These are phyloP conservation scores for Blastocladiella emersonii DNA, from an alignment of 371 early-diverging fungal species.

Conservation along the genomic window DNA sequence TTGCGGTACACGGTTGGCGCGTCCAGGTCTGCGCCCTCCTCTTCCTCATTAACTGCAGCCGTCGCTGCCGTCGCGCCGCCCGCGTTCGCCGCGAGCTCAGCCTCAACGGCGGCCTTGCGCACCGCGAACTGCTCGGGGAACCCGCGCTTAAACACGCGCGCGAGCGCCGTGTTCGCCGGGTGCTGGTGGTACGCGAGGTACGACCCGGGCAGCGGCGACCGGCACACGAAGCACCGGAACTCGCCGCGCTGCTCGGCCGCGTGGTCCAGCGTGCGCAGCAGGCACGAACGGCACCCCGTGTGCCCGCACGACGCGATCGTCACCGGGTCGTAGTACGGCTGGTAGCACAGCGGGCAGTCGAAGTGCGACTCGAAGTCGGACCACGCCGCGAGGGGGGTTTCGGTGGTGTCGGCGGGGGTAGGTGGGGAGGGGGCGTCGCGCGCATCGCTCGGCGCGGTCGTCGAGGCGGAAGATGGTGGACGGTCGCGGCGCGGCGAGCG, in stretches of 20 bases:
- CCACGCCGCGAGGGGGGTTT: no score
- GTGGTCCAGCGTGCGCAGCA: conserved; percentile 32
- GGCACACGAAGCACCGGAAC: background rate
- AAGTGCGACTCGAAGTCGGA: no score
- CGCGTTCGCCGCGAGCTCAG: no score
- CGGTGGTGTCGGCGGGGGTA: no score
- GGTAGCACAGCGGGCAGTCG: conserved; percentile 45
- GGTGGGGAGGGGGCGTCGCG: no score
- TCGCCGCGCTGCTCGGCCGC: background rate
- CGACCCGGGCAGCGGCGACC: background rate
- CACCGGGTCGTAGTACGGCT: conserved; percentile 39
- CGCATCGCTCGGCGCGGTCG: no score
- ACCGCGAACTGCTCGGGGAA: conserved; percentile 1
- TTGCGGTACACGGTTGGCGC: background rate
- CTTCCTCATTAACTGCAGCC: conserved; percentile 12
- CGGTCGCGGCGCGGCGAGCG: no score
- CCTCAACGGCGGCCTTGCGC: background rate
- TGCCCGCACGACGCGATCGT: conserved; percentile 54
- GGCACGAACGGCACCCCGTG: conserved; percentile 45
- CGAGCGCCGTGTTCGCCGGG: conserved; percentile 5
- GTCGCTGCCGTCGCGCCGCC: conserved; percentile 1
- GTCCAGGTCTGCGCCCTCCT: background rate
- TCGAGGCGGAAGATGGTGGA: no score
- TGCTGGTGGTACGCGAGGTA: conserved; percentile 18
- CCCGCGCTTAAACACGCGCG: background rate